phyloP scores from a whole-genome alignment of 148 eudicot genomes.

The Camellia lanceoleosa region DNA sequence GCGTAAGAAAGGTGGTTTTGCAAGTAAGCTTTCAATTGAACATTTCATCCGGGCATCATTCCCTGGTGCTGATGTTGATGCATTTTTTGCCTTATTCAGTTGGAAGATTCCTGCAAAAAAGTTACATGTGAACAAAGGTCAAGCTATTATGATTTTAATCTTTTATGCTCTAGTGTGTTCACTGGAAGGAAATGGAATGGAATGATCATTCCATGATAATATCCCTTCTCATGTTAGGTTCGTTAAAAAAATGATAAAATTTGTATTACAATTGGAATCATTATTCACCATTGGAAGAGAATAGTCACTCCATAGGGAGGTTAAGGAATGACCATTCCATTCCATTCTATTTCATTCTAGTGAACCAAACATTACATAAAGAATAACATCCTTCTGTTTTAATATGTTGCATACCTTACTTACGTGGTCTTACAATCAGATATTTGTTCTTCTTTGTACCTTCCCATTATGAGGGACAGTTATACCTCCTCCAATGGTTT shows the following conservation, averaged over 20 bases:
- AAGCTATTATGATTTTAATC: conserved; percentile 1
- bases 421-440: neutral
- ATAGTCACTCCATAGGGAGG: too few species aligned
- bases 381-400: neutral
- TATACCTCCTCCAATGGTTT: conserved; percentile 7
- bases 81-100: conserved; percentile 69
- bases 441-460: neutral
- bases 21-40: conserved; percentile 57
- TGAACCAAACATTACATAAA: too few species aligned
- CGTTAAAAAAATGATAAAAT: too few species aligned
- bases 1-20: conserved; percentile 37
- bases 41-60: conserved; percentile 43
- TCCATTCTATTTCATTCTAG: too few species aligned
- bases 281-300: too few species aligned
- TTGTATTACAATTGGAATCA: too few species aligned
- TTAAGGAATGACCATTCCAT: too few species aligned
- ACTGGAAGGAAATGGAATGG: too few species aligned
- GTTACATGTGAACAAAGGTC: conserved; percentile 39
- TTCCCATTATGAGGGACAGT: neutral
- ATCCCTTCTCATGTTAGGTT: too few species aligned
- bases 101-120: conserved; percentile 72
- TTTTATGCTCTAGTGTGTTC: too few species aligned
- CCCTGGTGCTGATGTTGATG: conserved; percentile 49
- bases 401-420: neutral
- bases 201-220: too few species aligned